A percentile compares a stretch with the other conserved stretches of the same genome.
phyloP scores from a whole-genome alignment of 1,139 yeast species.

The Lodderomyces parapsilosis region DNA sequence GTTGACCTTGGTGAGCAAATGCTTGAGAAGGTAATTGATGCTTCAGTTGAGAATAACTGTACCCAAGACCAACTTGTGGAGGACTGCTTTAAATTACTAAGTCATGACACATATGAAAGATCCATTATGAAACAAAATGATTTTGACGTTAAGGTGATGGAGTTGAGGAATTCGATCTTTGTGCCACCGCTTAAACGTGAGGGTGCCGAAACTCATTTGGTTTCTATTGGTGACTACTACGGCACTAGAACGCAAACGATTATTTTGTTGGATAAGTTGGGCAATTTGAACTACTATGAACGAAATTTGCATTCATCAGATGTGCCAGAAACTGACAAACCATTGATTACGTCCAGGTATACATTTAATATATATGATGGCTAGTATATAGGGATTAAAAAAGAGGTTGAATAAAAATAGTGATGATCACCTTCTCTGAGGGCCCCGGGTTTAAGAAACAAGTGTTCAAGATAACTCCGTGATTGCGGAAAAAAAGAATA shows the following conservation, averaged over 20 bases:
- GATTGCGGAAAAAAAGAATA: background rate
- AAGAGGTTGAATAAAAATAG: too few relatives aligned
- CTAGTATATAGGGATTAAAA: background rate
- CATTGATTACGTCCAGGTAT: constrained; percentile 12
- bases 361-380: constrained; percentile 10
- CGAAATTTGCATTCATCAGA: constrained; percentile 33
- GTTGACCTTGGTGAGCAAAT: constrained; percentile 51
- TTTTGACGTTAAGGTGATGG: constrained; percentile 34
- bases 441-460: too few relatives aligned
- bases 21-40: constrained; percentile 38
- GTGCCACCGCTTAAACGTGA: constrained; percentile 58
- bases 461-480: too few relatives aligned
- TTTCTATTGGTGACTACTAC: constrained; percentile 51
- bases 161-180: constrained; percentile 61
- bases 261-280: constrained; percentile 54
- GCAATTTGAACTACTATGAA: constrained; percentile 42
- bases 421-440: too few relatives aligned
- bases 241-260: constrained; percentile 93
- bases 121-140: constrained; percentile 20
- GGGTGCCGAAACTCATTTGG: constrained; percentile 8
- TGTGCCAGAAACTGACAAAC: constrained; percentile 12
- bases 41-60: constrained; percentile 21
- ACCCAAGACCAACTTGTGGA: constrained; percentile 46
- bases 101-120: constrained; percentile 41
- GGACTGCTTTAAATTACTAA: constrained; percentile 53